Evolutionary conservation across 1,139 yeast species (phyloP).

Genomic region (Insectozyma bohioensis): DNA sequence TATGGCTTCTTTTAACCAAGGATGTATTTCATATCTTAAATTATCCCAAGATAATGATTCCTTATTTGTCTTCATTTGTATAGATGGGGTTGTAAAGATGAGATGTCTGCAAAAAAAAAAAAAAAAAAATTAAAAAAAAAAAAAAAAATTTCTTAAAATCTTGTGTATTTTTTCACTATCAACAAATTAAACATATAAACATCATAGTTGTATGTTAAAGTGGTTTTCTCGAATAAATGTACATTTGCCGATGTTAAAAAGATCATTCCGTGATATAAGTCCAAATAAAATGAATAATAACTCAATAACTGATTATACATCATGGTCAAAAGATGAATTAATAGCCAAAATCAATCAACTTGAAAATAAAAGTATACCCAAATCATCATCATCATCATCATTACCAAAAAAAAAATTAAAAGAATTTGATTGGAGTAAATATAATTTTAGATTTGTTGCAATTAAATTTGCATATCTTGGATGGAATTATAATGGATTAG

Average conservation of each 20-base stretch:
- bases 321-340: constrained; percentile 55
- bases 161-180: too few relatives aligned
- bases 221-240: constrained; percentile 4
- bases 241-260: constrained; percentile 27
- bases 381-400: constrained; percentile 2
- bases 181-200: too few relatives aligned
- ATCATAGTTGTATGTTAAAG: constrained; percentile 5
- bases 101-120: constrained; percentile 7
- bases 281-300: neutral
- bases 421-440: constrained; percentile 67
- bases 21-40: constrained; percentile 35
- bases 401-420: constrained; percentile 14
- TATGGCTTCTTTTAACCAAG: constrained; percentile 62
- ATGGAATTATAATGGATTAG: constrained; percentile 92
- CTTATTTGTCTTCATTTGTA: constrained; percentile 27
- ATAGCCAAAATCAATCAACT: constrained; percentile 48
- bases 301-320: constrained; percentile 30
- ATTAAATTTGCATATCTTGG: constrained; percentile 84
- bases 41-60: constrained; percentile 42
- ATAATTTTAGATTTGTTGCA: constrained; percentile 71
- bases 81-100: constrained; percentile 2
- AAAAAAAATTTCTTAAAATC: constrained; percentile 3
- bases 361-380: constrained; percentile 27
- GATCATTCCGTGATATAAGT: constrained; percentile 18
- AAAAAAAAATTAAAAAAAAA: constrained; percentile 3